Conservation (phyloP, 768 basidiomycete species). For the Kwoniella heveanensis region DNA sequence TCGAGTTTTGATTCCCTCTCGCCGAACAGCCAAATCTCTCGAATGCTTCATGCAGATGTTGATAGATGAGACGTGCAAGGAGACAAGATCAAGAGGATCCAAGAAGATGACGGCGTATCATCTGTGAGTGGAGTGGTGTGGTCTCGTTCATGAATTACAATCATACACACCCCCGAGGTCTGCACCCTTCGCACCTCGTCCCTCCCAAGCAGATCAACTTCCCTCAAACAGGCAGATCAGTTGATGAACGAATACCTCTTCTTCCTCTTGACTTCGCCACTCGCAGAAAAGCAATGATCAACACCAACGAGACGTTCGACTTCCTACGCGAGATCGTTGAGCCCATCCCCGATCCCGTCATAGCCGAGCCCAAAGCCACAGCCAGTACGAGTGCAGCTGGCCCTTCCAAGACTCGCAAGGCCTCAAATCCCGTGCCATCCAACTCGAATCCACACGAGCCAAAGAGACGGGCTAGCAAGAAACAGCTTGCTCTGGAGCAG, state of each 20-base stretch:
- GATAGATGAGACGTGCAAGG: constrained; percentile 77
- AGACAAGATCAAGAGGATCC: constrained; percentile 73
- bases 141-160: neutral
- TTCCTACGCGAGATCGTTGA: constrained; percentile 92
- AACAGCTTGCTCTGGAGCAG: constrained; percentile 10
- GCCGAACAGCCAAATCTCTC: constrained; percentile 92
- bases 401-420: constrained; percentile 21
- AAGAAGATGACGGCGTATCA: constrained; percentile 92
- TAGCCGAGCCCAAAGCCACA: constrained; percentile 61
- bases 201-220: too few species aligned
- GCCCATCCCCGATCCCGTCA: constrained; percentile 80
- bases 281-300: constrained; percentile 84
- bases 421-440: constrained; percentile 9
- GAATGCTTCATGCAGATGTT: constrained; percentile 87
- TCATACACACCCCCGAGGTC: neutral
- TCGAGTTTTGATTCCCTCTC: too few species aligned
- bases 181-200: too few species aligned
- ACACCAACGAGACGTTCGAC: constrained; percentile 83
- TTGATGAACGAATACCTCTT: neutral
- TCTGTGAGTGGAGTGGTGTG: constrained; percentile 65
- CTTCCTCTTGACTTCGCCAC: neutral
- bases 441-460: constrained; percentile 6
- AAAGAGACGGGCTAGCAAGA: constrained; percentile 31
- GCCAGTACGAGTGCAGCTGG: constrained; percentile 4
- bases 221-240: neutral